These are phyloP conservation scores for Hortaea sp. DNA, from an alignment of 2,329 filamentous ascomycete species.

Conservation along the genomic window DNA sequence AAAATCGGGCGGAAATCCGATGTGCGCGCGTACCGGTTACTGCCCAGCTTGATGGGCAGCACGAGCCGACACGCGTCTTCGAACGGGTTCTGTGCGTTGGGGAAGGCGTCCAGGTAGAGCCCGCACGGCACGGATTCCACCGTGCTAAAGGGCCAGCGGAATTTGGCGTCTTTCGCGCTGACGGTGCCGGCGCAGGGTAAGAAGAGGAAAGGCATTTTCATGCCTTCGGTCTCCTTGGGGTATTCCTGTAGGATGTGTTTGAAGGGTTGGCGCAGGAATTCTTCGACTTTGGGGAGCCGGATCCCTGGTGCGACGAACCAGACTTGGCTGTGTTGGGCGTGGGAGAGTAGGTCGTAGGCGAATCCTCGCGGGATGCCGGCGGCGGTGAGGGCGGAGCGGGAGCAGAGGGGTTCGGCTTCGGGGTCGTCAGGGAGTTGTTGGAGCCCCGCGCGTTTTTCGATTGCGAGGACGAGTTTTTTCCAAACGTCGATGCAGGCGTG, in stretches of 20 bases:
- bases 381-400: conserved; percentile 19
- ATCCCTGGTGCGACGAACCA: conserved; percentile 24
- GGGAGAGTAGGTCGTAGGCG: conserved; percentile 22
- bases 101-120: conserved; percentile 25
- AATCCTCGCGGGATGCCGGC: conserved; percentile 22
- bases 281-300: conserved; percentile 23
- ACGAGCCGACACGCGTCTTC: conserved; percentile 25
- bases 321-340: conserved; percentile 20
- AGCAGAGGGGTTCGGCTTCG: conserved; percentile 16
- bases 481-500: conserved; percentile 20
- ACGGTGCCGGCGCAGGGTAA: conserved; percentile 21
- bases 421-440: conserved; percentile 6
- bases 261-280: conserved; percentile 26
- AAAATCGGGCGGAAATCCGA: conserved; percentile 21
- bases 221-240: conserved; percentile 21
- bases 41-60: conserved; percentile 21
- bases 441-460: conserved; percentile 20
- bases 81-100: conserved; percentile 24
- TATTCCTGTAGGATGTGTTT: conserved; percentile 17
- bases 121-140: conserved; percentile 24
- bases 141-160: conserved; percentile 24
- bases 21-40: conserved; percentile 20
- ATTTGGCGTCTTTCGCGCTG: conserved; percentile 24
- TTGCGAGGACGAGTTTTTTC: conserved; percentile 18
- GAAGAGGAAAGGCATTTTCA: conserved; percentile 26